These are phyloP conservation scores for Lachancea cidri DNA, from an alignment of 805 yeast species.

Conservation along the genomic window DNA sequence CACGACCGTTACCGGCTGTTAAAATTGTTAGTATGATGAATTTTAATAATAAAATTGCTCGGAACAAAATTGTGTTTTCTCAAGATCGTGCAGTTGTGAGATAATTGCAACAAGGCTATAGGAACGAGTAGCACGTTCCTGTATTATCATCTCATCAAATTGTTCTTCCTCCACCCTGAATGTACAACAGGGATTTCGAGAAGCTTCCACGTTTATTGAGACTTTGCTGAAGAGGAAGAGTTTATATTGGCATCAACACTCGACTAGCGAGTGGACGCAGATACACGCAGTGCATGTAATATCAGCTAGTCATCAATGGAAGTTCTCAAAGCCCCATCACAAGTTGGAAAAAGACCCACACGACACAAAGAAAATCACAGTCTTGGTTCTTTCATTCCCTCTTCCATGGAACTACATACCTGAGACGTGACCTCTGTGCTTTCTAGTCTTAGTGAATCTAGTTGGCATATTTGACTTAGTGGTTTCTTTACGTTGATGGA, in stretches of 20 bases:
- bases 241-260: neutral
- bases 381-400: slow-evolving; percentile 41
- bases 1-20: slow-evolving; percentile 99
- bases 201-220: neutral
- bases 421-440: slow-evolving; percentile 99
- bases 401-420: slow-evolving; percentile 60
- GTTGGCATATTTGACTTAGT: slow-evolving; percentile 72
- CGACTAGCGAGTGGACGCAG: neutral
- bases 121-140: neutral
- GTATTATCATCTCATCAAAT: neutral
- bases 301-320: neutral
- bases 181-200: neutral
- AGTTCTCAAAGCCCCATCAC: neutral
- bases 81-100: neutral
- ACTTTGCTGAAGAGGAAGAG: neutral
- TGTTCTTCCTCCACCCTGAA: neutral
- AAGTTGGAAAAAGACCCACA: neutral
- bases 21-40: slow-evolving; percentile 21
- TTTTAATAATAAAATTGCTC: neutral
- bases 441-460: slow-evolving; percentile 99
- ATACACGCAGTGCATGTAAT: neutral
- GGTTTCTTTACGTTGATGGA: too few species aligned
- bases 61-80: neutral
- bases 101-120: neutral
- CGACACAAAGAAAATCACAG: slow-evolving; percentile 19